Evolutionary conservation across 345 rosid species (phyloP).

Genomic region (Populus simonii): DNA sequence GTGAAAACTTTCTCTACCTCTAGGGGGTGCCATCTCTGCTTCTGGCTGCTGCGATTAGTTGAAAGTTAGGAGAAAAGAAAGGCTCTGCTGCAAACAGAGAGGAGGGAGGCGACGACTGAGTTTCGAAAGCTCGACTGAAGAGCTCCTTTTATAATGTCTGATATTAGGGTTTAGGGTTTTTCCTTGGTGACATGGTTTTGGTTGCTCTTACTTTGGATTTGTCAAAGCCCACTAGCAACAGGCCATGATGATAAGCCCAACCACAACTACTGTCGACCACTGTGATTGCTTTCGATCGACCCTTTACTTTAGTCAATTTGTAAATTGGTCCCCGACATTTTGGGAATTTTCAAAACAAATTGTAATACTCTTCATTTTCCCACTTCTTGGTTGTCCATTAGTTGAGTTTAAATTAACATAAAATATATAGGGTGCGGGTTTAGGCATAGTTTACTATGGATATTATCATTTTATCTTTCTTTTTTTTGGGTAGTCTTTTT

Average conservation of each 20-base stretch:
- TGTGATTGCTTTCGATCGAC: background rate
- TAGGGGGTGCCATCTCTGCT: slow-evolving; percentile 15
- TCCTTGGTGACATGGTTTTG: background rate
- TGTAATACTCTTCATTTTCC: too few species aligned
- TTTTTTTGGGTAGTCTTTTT: too few species aligned
- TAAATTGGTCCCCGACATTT: background rate
- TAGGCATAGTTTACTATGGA: too few species aligned
- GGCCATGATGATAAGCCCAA: background rate
- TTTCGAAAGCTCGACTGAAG: background rate
- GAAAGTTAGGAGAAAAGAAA: background rate
- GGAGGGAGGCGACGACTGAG: background rate
- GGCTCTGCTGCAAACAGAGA: background rate
- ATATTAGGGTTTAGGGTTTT: slow-evolving; percentile 16
- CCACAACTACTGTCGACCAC: too few species aligned
- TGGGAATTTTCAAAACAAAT: too few species aligned
- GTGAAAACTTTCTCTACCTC: slow-evolving; percentile 9
- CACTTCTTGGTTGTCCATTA: too few species aligned
- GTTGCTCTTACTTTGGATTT: background rate
- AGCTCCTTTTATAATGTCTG: background rate
- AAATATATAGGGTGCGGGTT: too few species aligned
- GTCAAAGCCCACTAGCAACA: background rate
- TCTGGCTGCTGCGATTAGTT: too few species aligned
- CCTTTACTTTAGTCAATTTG: background rate
- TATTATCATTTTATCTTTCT: too few species aligned
- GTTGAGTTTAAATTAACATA: too few species aligned